phyloP scores from a whole-genome alignment of 2,329 filamentous ascomycete species.

The Paradendryphiella salina region DNA sequence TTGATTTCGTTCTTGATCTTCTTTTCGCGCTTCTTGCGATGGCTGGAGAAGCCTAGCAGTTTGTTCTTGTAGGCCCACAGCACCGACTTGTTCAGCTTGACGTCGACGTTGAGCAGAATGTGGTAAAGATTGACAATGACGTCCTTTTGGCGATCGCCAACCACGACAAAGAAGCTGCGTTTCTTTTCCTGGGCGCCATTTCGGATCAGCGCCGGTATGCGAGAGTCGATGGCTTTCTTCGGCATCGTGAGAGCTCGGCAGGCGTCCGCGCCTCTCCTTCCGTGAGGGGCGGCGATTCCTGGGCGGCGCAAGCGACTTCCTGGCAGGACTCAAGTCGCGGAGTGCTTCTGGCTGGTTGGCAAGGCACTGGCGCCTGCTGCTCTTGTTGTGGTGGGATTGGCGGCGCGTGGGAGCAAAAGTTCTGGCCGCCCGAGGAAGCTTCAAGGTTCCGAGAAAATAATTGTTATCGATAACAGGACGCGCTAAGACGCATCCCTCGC shows the following conservation, averaged over 20 bases:
- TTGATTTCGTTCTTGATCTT: conserved; percentile 99
- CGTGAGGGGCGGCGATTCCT: not conserved
- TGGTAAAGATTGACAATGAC: conserved; percentile 94
- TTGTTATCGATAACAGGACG: conserved; percentile 14
- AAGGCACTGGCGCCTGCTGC: not conserved
- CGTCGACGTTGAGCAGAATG: conserved; percentile 85
- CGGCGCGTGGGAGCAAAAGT: conserved; percentile 12
- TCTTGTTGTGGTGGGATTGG: conserved; percentile 3
- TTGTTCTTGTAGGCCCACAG: conserved; percentile 99
- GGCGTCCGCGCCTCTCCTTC: conserved; percentile 38
- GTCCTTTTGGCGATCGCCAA: conserved; percentile 93
- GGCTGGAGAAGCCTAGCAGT: conserved; percentile 86
- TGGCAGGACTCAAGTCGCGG: conserved; percentile 4
- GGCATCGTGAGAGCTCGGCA: conserved; percentile 42
- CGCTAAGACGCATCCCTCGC: conserved; percentile 1
- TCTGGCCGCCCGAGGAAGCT: conserved; percentile 6
- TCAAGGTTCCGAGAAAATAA: conserved; percentile 13
- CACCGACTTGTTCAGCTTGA: conserved; percentile 94
- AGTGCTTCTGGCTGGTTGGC: not conserved
- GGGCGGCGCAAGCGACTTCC: conserved; percentile 7
- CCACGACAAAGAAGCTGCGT: conserved; percentile 95
- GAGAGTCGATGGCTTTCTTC: conserved; percentile 47
- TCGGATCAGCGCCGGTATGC: conserved; percentile 48
- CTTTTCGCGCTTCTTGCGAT: conserved; percentile 95
- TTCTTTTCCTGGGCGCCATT: conserved; percentile 74